Percentiles rank a stretch among this genome's conserved stretches.
Evolutionary conservation across 2,329 filamentous ascomycete species (phyloP).

Genomic region (Amesomyces nigricolor): DNA sequence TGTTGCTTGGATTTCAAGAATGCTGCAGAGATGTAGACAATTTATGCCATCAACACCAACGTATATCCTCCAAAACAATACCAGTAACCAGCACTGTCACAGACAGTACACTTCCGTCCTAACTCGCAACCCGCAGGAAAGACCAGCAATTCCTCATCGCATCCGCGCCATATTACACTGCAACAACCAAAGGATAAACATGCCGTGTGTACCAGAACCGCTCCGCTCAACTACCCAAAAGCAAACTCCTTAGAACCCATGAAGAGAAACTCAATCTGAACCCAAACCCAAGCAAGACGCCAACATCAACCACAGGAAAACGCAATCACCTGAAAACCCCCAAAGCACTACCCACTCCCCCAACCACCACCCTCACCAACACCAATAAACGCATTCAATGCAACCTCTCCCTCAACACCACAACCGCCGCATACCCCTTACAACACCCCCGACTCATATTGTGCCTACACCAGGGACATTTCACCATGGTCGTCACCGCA

Average conservation of each 20-base stretch:
- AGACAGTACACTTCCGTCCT: too few species aligned
- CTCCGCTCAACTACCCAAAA: too few species aligned
- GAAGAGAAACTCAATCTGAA: background rate
- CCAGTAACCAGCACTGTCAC: too few species aligned
- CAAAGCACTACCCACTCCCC: background rate
- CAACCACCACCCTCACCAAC: too few species aligned
- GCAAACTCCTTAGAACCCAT: too few species aligned
- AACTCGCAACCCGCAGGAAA: background rate
- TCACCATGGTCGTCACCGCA: conserved; percentile 55
- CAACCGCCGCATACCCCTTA: conserved; percentile 60
- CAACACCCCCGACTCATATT: conserved; percentile 65
- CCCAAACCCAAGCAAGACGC: too few species aligned
- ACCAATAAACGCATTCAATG: conserved; percentile 33
- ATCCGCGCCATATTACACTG: conserved; percentile 12
- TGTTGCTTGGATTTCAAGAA: too few species aligned
- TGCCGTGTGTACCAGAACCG: background rate
- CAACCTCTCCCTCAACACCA: conserved; percentile 60
- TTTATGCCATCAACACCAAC: too few species aligned
- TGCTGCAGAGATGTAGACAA: too few species aligned
- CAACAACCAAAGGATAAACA: conserved; percentile 8
- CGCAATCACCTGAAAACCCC: background rate
- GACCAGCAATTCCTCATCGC: conserved; percentile 15
- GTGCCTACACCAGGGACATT: conserved; percentile 68
- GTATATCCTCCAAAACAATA: too few species aligned
- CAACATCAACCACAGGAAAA: too few species aligned